Evolutionary conservation across 2,329 filamentous ascomycete genomes (phyloP).

Genomic region (Alternaria sp.): DNA sequence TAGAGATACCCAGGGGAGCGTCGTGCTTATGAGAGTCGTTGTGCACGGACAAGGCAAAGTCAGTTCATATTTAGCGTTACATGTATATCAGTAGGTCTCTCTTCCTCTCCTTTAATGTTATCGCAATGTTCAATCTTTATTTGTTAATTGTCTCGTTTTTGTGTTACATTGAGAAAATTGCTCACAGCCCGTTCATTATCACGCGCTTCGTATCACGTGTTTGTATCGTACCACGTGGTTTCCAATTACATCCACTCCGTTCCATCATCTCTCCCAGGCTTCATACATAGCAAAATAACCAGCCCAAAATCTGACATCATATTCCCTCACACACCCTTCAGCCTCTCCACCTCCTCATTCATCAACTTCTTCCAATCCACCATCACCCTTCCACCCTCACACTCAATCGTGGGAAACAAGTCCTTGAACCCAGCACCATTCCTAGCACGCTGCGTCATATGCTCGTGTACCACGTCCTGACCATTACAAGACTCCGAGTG

Average conservation of each 20-base stretch:
- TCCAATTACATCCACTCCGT: background rate
- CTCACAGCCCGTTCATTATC: background rate
- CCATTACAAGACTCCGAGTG: slow-evolving; percentile 35
- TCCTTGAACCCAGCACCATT: slow-evolving; percentile 25
- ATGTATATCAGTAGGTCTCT: background rate
- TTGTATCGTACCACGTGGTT: background rate
- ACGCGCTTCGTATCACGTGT: background rate
- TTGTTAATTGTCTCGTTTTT: background rate
- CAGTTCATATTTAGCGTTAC: background rate
- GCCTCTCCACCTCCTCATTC: slow-evolving; percentile 25
- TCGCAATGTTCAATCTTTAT: background rate
- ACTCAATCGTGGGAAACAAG: slow-evolving; percentile 22
- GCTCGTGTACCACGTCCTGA: slow-evolving; percentile 8
- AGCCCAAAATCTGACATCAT: too few relatives aligned
- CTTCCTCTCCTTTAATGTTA: background rate
- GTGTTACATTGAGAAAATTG: background rate
- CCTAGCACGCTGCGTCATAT: slow-evolving; percentile 19
- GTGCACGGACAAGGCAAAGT: background rate
- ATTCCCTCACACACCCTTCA: background rate
- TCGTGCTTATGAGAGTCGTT: background rate
- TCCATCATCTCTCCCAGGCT: background rate
- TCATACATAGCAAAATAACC: background rate
- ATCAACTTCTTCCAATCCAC: slow-evolving; percentile 35
- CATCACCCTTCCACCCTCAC: slow-evolving; percentile 25
- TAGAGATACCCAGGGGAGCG: slow-evolving; percentile 8